These are phyloP conservation scores for Xylaria arbuscula DNA, from an alignment of 2,329 filamentous ascomycete species.

Conservation along the genomic window DNA sequence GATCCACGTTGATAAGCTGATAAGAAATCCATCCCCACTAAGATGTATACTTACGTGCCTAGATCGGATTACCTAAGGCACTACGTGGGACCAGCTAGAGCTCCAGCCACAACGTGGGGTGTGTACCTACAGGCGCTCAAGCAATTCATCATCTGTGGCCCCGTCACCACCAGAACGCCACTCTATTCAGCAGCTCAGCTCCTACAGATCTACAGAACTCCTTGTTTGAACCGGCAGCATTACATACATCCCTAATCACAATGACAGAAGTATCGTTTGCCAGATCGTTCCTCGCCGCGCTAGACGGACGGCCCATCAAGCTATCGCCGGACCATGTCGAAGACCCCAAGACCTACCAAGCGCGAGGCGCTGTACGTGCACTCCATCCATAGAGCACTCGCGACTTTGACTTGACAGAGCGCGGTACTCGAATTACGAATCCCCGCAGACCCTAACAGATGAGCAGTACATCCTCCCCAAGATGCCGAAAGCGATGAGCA, in stretches of 20 bases:
- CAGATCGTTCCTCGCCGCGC: constrained; percentile 80
- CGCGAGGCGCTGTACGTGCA: constrained; percentile 76
- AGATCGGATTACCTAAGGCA: neutral
- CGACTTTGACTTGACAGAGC: neutral
- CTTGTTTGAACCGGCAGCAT: neutral
- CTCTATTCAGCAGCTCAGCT: constrained; percentile 4
- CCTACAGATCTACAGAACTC: neutral
- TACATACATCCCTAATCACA: constrained; percentile 41
- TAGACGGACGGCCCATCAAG: constrained; percentile 83
- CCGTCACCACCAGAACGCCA: constrained; percentile 25
- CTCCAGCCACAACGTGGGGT: constrained; percentile 48
- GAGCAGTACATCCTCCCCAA: constrained; percentile 77
- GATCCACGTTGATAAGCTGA: constrained; percentile 45
- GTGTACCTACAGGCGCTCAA: neutral
- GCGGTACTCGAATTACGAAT: neutral
- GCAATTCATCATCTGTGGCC: constrained; percentile 16
- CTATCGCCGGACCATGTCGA: constrained; percentile 91
- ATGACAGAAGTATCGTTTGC: constrained; percentile 91
- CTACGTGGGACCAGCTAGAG: constrained; percentile 21
- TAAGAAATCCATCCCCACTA: constrained; percentile 36
- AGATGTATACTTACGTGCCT: neutral
- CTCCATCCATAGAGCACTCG: constrained; percentile 10
- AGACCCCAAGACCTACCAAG: constrained; percentile 81
- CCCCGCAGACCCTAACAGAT: constrained; percentile 26
- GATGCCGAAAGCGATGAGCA: constrained; percentile 68